Evolutionary conservation across 495 filamentous ascomycete genomes (phyloP), one percentile per base, ranked within the genome.

Genomic region (Penicillium goetzii): DNA sequence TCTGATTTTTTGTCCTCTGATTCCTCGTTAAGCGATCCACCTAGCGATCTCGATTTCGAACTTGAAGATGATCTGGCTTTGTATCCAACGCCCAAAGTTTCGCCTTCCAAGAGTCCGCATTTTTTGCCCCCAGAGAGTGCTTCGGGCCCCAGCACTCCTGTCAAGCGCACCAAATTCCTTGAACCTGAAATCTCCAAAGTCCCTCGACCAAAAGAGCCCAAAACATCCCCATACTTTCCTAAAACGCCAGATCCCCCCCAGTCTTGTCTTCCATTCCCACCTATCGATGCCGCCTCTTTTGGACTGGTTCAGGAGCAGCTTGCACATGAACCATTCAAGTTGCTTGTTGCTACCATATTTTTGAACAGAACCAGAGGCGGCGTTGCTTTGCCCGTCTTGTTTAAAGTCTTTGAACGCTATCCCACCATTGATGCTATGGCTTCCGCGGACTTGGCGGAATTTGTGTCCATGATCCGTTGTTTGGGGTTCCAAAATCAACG

Each of bases 271-370:
- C 89, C 88, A 8, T 90, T 93, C 60, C 91, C 92, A 9, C 82
- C 86, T 0, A 85, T 93, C 41, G 77, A 84, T 26, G 76, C 83
- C 1, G 71, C 80, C 0, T 64, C 69, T 28, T 96, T 96, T 71
- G 93, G 93, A 0, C 81, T 97, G 17, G 85, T 96, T 38, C 93
- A 97, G 76, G 93, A 97, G 76, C 83, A 88, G 62, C 84, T 95
- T 45, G 85, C 89, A 3, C 70, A 80, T 58, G 77, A 89, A 51
- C 90, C 92, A 1, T 92, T 93, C 68, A 83, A 82, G 7, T 80
- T 95, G 7, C 83, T 95, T 15, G 79, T 95, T 45, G 90, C 88
- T 15, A 86, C 90, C 3, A 90, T 90, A 0, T 94, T 97, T 63
- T 83, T 97, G 6, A 97, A 93, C 73, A 83, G 89, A 40, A 97